Conservation (phyloP, 2,329 filamentous ascomycete genomes). For the Gaeumannomyces tritici region DNA sequence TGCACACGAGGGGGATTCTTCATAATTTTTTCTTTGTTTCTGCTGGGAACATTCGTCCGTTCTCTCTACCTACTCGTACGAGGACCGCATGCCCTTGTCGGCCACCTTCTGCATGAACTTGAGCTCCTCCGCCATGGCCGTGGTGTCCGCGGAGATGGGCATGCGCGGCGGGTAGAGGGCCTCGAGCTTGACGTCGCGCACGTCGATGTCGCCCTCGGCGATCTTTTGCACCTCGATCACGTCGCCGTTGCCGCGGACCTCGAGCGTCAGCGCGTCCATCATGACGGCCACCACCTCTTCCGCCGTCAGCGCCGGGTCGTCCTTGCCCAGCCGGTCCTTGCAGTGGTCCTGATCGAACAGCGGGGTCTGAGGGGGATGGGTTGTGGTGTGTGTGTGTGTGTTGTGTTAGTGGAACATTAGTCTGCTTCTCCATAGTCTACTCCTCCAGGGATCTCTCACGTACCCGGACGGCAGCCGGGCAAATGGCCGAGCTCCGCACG, state of each 20-base stretch:
- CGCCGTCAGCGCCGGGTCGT: conserved; percentile 7
- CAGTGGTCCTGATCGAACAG: conserved; percentile 8
- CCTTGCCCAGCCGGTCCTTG: conserved; percentile 4
- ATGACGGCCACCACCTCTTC: conserved; percentile 6
- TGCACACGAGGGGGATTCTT: too few species aligned
- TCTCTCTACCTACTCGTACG: too few species aligned
- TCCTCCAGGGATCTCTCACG: too few species aligned
- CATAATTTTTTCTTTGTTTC: too few species aligned
- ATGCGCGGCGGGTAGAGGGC: conserved; percentile 4
- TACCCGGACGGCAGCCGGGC: conserved; percentile 4
- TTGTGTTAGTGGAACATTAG: too few species aligned
- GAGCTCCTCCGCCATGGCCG: too few species aligned
- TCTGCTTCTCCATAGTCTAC: too few species aligned
- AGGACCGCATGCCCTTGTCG: too few species aligned
- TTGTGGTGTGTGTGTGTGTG: background rate
- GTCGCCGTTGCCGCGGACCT: conserved; percentile 12
- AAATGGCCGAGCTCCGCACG: conserved; percentile 11
- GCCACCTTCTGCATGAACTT: too few species aligned
- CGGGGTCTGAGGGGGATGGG: too few species aligned
- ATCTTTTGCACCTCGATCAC: conserved; percentile 9
- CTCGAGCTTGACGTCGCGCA: conserved; percentile 9
- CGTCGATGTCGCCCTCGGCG: conserved; percentile 5
- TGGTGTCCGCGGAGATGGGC: too few species aligned
- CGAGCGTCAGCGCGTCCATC: conserved; percentile 3
- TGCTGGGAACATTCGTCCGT: too few species aligned